These are phyloP conservation scores for Tillandsia fasciculata DNA, from an alignment of 176 grass and related monocot species.

Conservation along the genomic window DNA sequence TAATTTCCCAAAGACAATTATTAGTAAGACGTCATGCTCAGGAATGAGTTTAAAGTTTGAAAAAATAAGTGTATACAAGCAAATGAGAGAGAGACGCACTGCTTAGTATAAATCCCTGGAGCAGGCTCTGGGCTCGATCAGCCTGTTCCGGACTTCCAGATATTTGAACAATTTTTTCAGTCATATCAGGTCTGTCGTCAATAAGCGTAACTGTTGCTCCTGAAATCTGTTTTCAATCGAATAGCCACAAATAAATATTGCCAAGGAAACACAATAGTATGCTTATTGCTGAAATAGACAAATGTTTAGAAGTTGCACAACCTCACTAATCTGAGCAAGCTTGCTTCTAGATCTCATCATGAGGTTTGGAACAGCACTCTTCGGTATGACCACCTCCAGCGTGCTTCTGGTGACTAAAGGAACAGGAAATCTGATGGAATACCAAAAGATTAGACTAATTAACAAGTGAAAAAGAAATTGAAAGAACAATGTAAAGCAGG, in stretches of 20 bases:
- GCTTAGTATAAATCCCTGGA: slow-evolving; percentile 95
- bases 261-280: neutral
- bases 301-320: slow-evolving; percentile 21
- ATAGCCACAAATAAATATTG: slow-evolving; percentile 13
- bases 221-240: slow-evolving; percentile 58
- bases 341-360: slow-evolving; percentile 88
- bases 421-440: slow-evolving; percentile 47
- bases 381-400: slow-evolving; percentile 85
- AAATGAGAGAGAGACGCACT: slow-evolving; percentile 44
- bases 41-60: neutral
- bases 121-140: slow-evolving; percentile 74
- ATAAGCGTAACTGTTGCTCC: slow-evolving; percentile 66
- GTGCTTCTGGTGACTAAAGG: slow-evolving; percentile 88
- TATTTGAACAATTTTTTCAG: slow-evolving; percentile 76
- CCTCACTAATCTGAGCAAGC: slow-evolving; percentile 95
- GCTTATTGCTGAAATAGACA: slow-evolving; percentile 3
- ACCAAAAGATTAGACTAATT: slow-evolving; percentile 20
- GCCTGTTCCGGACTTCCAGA: slow-evolving; percentile 92
- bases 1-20: neutral
- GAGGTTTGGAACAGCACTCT: slow-evolving; percentile 63
- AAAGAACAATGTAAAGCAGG: neutral
- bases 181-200: slow-evolving; percentile 48
- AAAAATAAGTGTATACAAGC: slow-evolving; percentile 2
- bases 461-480: slow-evolving; percentile 18
- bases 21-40: neutral